Percentiles rank a stretch among this genome's conserved stretches.
phyloP scores from a whole-genome alignment of 2,329 filamentous ascomycete genomes.

The Alternaria sp. region DNA sequence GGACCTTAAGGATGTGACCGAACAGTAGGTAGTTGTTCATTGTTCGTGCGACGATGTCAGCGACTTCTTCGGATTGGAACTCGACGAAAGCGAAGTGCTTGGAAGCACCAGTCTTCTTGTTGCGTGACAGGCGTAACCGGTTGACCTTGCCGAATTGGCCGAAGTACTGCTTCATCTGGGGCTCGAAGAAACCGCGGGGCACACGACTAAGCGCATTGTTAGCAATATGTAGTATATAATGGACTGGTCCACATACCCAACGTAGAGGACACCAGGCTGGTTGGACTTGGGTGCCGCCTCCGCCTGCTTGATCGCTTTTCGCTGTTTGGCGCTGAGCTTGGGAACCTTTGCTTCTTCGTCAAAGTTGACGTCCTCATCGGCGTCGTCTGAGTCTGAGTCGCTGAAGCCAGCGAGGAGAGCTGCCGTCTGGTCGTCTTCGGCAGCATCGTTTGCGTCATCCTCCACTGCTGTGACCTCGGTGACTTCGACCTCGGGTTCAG shows the following conservation, averaged over 20 bases:
- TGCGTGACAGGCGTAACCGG: conserved; percentile 82
- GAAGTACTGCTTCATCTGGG: conserved; percentile 93
- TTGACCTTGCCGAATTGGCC: conserved; percentile 87
- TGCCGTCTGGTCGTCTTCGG: conserved; percentile 56
- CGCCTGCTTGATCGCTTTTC: conserved; percentile 57
- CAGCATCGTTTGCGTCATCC: conserved; percentile 25
- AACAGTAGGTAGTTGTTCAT: conserved; percentile 99
- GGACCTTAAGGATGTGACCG: conserved; percentile 90
- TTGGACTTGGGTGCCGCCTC: conserved; percentile 59
- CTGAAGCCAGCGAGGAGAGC: conserved; percentile 59
- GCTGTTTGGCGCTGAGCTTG: conserved; percentile 34
- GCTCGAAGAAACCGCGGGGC: conserved; percentile 95
- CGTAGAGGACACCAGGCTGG: conserved; percentile 81
- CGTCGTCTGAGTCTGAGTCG: conserved; percentile 51
- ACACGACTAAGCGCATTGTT: conserved; percentile 65
- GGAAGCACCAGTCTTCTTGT: conserved; percentile 86
- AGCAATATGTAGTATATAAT: background rate
- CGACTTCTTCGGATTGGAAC: conserved; percentile 78
- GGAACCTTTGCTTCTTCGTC: conserved; percentile 45
- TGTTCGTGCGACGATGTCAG: conserved; percentile 88
- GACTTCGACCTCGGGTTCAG: conserved; percentile 17
- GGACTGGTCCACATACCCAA: conserved; percentile 62
- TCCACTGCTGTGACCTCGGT: conserved; percentile 17
- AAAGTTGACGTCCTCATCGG: conserved; percentile 44
- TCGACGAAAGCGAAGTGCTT: conserved; percentile 97